Evolutionary conservation across 2,329 filamentous ascomycete genomes (phyloP).

Genomic region (Dactylellina cionopaga): DNA sequence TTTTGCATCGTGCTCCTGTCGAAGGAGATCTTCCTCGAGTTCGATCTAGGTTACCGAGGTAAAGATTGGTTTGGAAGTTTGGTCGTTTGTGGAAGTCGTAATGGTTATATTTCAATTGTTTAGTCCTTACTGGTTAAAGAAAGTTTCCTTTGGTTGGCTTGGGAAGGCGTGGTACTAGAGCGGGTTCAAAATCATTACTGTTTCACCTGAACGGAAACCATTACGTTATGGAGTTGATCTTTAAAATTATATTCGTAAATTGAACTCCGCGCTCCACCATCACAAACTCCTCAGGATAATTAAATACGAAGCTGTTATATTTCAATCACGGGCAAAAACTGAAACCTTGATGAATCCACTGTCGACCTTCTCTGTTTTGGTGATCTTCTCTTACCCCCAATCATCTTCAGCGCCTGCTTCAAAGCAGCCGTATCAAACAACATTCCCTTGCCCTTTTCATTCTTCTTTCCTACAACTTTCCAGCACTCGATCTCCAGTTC

Average conservation of each 20-base stretch:
- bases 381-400: slow-evolving; percentile 54
- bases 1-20: slow-evolving; percentile 65
- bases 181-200: no score
- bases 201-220: no score
- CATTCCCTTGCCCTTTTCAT: slow-evolving; percentile 56
- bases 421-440: slow-evolving; percentile 55
- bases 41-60: slow-evolving; percentile 25
- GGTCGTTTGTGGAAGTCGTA: not conserved
- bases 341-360: slow-evolving; percentile 40
- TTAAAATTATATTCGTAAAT: no score
- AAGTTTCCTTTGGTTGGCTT: not conserved
- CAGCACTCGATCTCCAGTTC: slow-evolving; percentile 79
- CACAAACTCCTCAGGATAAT: no score
- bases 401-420: slow-evolving; percentile 54
- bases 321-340: slow-evolving; percentile 26
- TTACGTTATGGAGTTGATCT: no score
- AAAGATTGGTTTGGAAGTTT: not conserved
- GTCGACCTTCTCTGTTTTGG: slow-evolving; percentile 55
- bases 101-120: no score
- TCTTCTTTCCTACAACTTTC: slow-evolving; percentile 64
- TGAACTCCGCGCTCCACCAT: not conserved
- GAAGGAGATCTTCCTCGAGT: slow-evolving; percentile 31
- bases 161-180: no score
- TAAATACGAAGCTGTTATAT: no score
- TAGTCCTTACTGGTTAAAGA: not conserved